phyloP scores from a whole-genome alignment of 1,284 basidiomycete genomes.

The Rhodotorula mucilaginosa region DNA sequence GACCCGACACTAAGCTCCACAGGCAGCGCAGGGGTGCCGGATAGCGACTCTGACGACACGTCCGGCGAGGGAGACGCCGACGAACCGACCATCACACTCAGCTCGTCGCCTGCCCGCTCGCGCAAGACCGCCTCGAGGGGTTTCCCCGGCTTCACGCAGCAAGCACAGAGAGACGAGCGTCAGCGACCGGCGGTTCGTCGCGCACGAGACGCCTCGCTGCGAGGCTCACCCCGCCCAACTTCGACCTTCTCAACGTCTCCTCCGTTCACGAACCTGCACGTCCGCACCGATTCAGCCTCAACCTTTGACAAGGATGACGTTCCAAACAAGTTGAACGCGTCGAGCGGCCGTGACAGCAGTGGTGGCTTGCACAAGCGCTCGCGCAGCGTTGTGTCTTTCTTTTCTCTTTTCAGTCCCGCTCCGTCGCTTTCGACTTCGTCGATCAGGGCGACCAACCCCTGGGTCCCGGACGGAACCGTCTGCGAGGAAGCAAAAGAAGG shows the following conservation, averaged over 20 bases:
- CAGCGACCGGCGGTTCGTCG: too few species aligned
- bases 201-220: too few species aligned
- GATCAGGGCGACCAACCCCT: too few species aligned
- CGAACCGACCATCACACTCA: slow-evolving; percentile 35
- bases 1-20: neutral
- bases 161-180: too few species aligned
- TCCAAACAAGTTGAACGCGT: too few species aligned
- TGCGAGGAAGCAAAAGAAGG: slow-evolving; percentile 1
- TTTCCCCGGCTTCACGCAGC: too few species aligned
- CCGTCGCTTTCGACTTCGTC: neutral
- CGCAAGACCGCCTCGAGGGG: too few species aligned
- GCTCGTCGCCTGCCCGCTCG: neutral
- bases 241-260: slow-evolving; percentile 2
- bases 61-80: slow-evolving; percentile 24
- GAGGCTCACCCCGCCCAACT: neutral
- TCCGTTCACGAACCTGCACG: slow-evolving; percentile 18
- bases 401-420: slow-evolving; percentile 6
- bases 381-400: slow-evolving; percentile 31
- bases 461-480: too few species aligned
- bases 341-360: neutral
- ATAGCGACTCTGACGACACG: slow-evolving; percentile 8
- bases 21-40: slow-evolving; percentile 2
- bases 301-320: neutral
- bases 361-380: slow-evolving; percentile 16
- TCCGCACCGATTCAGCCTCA: slow-evolving; percentile 20